A percentile compares a stretch with the other conserved stretches of the same genome.
Evolutionary conservation across 2,329 filamentous ascomycete species (phyloP).

Genomic region (Fusarium poae): DNA sequence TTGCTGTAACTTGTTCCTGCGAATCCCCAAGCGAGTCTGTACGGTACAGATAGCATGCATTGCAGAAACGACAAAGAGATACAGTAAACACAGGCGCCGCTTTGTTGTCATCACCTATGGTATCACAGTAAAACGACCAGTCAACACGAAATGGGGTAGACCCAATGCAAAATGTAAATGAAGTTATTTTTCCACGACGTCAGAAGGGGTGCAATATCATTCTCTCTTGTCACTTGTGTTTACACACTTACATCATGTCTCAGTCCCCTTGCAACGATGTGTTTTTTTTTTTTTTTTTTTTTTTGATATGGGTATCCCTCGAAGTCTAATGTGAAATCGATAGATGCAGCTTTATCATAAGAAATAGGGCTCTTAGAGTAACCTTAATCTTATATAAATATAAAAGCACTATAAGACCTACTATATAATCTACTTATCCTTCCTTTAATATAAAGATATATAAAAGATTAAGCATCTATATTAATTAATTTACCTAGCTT

Average conservation of each 20-base stretch:
- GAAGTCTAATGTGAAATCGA: too few species aligned
- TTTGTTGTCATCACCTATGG: not conserved
- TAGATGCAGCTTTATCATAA: too few species aligned
- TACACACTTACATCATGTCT: conserved; percentile 13
- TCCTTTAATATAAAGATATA: too few species aligned
- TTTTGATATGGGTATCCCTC: too few species aligned
- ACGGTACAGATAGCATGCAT: not conserved
- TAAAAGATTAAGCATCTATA: too few species aligned
- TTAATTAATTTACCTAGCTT: too few species aligned
- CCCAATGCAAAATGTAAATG: conserved; percentile 13
- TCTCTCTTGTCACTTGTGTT: not conserved
- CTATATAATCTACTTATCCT: too few species aligned
- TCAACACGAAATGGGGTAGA: conserved; percentile 2
- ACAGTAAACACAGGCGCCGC: not conserved
- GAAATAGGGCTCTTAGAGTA: too few species aligned
- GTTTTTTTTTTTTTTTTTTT: too few species aligned
- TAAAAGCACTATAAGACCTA: too few species aligned
- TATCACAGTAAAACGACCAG: not conserved
- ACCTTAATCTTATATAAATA: too few species aligned
- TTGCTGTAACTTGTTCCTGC: not conserved
- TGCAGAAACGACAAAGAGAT: not conserved
- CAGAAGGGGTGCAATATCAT: conserved; percentile 22
- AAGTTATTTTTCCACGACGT: conserved; percentile 8
- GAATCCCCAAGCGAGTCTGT: not conserved
- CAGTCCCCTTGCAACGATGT: not conserved